Evolutionary conservation across 768 basidiomycete genomes (phyloP), one percentile per base, ranked within the genome.

Genomic region (Phylloporus sp.): DNA sequence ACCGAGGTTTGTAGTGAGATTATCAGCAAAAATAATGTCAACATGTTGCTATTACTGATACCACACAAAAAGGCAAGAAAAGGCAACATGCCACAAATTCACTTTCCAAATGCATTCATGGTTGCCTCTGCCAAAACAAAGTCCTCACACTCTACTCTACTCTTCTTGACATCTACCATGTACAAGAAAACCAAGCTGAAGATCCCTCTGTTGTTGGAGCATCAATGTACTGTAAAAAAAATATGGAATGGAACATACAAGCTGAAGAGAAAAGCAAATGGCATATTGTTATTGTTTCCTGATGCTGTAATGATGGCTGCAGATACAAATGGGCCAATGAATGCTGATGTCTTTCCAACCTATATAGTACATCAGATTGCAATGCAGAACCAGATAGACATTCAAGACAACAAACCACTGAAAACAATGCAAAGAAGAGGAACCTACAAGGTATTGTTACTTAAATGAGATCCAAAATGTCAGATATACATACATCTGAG

Each of bases 291-390:
- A 54, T 86, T 86, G 62, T 83, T 77, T 38, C 71, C 71, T 0
- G 84, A 75, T 5, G 75, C 82, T 10, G 79, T 79, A 51, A 86
- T 86, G 48, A 86, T 86, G 2, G 84, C 84, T 42, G 81, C 80
- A 2, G 83, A 85, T 20, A 86, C 81, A 54, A 87, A 74, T 3
- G 84, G 84, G 0, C 85, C 85, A 48, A 86, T 84, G 62, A 86
- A 85, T 15, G 84, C 81, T 31, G 84, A 85, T 7, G 83, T 85
- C 63, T 86, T 86, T 13, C 85, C 84, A 33, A 85, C 68, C 80
- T 83, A 29, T 24, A 6, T 48, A 10, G 38, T 17, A 24, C 21
- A 29, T 48, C 20, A 44, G 18, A 0, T 1, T 9, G 21, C 28
- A 4, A 20, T 22, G 18, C 7, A 4, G 2, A 14, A 27, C 5